Percentiles rank a stretch among this genome's conserved stretches.
phyloP scores from a whole-genome alignment of 2,329 filamentous ascomycete species.

The Talaromyces pinophilus region DNA sequence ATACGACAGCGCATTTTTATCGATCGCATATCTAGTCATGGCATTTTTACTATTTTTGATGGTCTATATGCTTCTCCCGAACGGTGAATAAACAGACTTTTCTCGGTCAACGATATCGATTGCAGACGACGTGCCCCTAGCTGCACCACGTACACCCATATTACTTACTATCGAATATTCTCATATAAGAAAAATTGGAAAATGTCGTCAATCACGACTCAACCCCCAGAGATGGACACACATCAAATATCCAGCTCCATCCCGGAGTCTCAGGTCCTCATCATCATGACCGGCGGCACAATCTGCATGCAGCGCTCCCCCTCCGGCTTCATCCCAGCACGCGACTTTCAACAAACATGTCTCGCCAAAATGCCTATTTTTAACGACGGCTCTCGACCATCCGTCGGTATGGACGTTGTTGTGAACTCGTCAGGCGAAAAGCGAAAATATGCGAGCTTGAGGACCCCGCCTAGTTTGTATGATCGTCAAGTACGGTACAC shows the following conservation, averaged over 20 bases:
- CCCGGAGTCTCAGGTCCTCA: constrained; percentile 78
- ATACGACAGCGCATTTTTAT: not conserved
- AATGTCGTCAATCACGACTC: constrained; percentile 2
- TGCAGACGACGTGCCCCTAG: not conserved
- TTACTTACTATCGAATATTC: not conserved
- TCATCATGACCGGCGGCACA: constrained; percentile 79
- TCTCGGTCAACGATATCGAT: not conserved
- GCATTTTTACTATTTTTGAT: not conserved
- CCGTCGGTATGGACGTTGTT: constrained; percentile 57
- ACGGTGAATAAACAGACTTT: not conserved
- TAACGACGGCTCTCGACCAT: constrained; percentile 67
- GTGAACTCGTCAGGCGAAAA: constrained; percentile 51
- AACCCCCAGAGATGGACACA: constrained; percentile 8
- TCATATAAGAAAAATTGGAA: not conserved
- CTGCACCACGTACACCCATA: not conserved
- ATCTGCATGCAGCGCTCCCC: constrained; percentile 88
- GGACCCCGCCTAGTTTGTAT: constrained; percentile 79
- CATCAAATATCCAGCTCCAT: constrained; percentile 26
- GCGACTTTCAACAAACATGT: constrained; percentile 77
- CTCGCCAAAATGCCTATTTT: constrained; percentile 81
- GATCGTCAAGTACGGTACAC: constrained; percentile 79
- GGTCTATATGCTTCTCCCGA: not conserved
- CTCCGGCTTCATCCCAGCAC: constrained; percentile 76
- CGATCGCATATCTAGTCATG: not conserved
- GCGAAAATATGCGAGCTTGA: constrained; percentile 65